These are phyloP conservation scores for Colletotrichum sp. DNA, from an alignment of 2,329 filamentous ascomycete genomes.

Conservation along the genomic window DNA sequence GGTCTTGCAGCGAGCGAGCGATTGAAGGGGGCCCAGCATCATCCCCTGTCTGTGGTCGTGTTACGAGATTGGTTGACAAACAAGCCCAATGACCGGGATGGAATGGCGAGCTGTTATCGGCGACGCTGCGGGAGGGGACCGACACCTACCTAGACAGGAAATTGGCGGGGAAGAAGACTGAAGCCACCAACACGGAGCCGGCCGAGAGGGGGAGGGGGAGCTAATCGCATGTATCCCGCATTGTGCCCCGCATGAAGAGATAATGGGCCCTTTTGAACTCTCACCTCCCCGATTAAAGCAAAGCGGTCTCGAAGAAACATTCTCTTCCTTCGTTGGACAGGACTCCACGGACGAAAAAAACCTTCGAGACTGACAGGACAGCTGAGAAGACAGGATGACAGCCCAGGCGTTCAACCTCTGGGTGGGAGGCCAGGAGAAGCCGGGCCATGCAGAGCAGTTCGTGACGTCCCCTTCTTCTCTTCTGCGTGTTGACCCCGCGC, in stretches of 20 bases:
- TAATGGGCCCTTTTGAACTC: not conserved
- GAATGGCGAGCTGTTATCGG: conserved; percentile 1
- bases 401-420: conserved; percentile 25
- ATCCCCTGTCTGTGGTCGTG: conserved; percentile 6
- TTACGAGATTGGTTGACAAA: conserved; percentile 18
- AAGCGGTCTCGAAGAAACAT: not conserved
- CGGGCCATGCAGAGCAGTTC: conserved; percentile 50
- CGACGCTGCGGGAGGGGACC: not conserved
- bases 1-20: not conserved
- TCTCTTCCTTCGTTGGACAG: not conserved
- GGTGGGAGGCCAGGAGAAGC: conserved; percentile 27
- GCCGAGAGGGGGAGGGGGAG: not conserved
- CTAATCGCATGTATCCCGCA: not conserved
- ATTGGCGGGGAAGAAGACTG: not conserved
- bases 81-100: not conserved
- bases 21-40: not conserved
- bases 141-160: not conserved
- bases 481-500: not conserved
- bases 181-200: conserved; percentile 5
- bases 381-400: conserved; percentile 17
- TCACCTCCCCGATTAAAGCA: not conserved
- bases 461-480: conserved; percentile 24
- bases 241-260: conserved; percentile 12
- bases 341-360: conserved; percentile 7
- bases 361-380: conserved; percentile 1